Base-by-base conservation (phyloP, 2,329 filamentous ascomycete genomes). In the Aspergillus costaricaensis region DNA sequence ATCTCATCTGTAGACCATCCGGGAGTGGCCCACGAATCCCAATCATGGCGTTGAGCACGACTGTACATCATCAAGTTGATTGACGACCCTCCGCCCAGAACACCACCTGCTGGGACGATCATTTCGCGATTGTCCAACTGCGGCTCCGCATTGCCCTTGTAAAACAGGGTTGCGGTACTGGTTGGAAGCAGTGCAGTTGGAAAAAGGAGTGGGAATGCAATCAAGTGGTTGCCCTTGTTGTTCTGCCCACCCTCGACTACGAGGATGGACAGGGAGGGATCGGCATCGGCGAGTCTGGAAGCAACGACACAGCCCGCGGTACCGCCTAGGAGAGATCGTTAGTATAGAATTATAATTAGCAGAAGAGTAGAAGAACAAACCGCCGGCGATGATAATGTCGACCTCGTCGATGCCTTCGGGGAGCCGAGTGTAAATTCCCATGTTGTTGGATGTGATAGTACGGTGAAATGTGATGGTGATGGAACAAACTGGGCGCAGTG, bases 11-110 rank as follows among this genome's bases (percentile, higher is more conserved):
- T 12, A 14, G 17, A 38, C 55, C 55, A 57, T 19, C 44, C 55
- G 4, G 43, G 43, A 25, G 44, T 36, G 14, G n/a, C 43, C 55
- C 55, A 57, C 27, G 25, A 36, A 27, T 57, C 55, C 25, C 27
- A 57, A 27, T 57, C 55, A 8, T 36, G 19, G 44, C 43, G 25
- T 27, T 57, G 55, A 36, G 55, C 55, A 38, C 55, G 55, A 39
- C 41, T 49, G 30, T 57, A 57, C 25, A 49, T 49, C 43, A 57
- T 48, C 17, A 57, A 39, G 44, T 57, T 57, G 30, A 57, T 57
- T 5, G 55, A 50, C 7, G 55, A 57, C 14, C 55, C 55, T 14
- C 55, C 55, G 19, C 55, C 55, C 12, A 57, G 55, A 17, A 57
- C 43, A 41, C 55, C 55, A 27, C 55, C 55, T 17, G 41, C 10